A percentile compares a stretch with the other conserved stretches of the same genome.
These are phyloP conservation scores for Saccharomyces hybrid DNA, from an alignment of 1,139 yeast genomes.

Conservation along the genomic window DNA sequence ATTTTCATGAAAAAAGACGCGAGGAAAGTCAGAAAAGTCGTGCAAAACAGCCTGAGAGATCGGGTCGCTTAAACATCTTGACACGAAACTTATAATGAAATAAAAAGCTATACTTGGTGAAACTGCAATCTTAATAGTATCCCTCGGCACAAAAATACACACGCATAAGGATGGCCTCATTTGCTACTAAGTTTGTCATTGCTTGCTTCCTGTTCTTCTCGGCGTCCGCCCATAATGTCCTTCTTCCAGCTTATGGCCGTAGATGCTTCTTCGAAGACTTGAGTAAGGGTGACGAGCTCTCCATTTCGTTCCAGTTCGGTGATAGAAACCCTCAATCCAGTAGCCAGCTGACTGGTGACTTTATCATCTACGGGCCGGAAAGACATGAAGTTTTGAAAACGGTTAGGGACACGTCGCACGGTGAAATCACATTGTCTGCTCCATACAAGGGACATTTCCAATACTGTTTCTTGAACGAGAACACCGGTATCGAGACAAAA, in stretches of 20 bases:
- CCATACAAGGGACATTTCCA: slow-evolving; percentile 63
- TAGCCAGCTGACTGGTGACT: slow-evolving; percentile 72
- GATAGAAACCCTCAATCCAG: slow-evolving; percentile 75
- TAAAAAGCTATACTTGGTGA: background rate
- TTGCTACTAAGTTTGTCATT: slow-evolving; percentile 9
- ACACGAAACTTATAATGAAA: background rate
- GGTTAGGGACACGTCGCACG: slow-evolving; percentile 60
- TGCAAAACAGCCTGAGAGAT: background rate
- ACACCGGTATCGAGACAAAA: slow-evolving; percentile 60
- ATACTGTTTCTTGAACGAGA: slow-evolving; percentile 90
- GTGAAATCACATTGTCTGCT: slow-evolving; percentile 67
- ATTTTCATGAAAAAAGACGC: background rate
- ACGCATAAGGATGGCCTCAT: slow-evolving; percentile 7
- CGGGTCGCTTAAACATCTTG: background rate
- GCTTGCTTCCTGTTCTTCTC: slow-evolving; percentile 13
- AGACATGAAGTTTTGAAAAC: slow-evolving; percentile 32
- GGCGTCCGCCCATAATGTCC: slow-evolving; percentile 63
- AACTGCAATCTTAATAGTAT: background rate
- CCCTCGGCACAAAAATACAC: background rate
- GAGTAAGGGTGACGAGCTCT: slow-evolving; percentile 76
- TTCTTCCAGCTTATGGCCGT: slow-evolving; percentile 76
- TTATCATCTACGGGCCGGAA: slow-evolving; percentile 39
- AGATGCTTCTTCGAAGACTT: slow-evolving; percentile 84
- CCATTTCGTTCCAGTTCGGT: slow-evolving; percentile 89
- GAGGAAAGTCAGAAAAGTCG: background rate